Base-by-base conservation (phyloP, 805 yeast genomes). In the Komagataella kurtzmanii region DNA sequence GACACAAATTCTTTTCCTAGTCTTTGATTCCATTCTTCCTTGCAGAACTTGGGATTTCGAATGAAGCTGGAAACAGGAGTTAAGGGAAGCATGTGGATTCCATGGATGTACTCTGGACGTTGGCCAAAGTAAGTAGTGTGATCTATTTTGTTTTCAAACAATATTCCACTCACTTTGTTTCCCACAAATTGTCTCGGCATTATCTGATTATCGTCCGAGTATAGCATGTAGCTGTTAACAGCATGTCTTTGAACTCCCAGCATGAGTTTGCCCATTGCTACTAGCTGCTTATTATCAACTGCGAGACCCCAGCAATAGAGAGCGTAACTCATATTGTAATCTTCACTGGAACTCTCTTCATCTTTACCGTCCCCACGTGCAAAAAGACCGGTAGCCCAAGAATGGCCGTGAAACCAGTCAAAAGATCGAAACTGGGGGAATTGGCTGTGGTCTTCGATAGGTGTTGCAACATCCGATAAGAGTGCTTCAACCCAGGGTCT, bases 331-430 rank as follows among this genome's bases (percentile, higher is more conserved):
- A 81, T 77, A 57, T 83, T 83, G 54, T 81, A 81, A 61, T 83
- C 88, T 61, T 83, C 89, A 3, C 84, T 78, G 21, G 79, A 74
- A 0, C 85, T 79, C 63, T 83, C 89, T 60, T 83, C 80, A 62
- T 83, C 85, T 58, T 82, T 83, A 24, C 88, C 88, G 62, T 83
- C 88, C 7, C 85, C 85, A 52, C 81, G 74, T 40, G 79, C 75
- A 61, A 76, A 81, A 7, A 83, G 67, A 2, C 89, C 89, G 58
- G 80, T 82, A 0, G 88, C 89, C 76, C 81, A 83, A 0, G 87
- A 81, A 59, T 83, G 88, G 0, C 88, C 88, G 59, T 75, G 75
- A 59, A 68, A 83, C 85, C 85, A 83, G 60, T 81, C 88, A 65
- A 83, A 83, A 0, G 80, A 72, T 58, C 89, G 72, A 49, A 68